Base-by-base conservation (phyloP, 148 eudicot genomes). In the Oxyria digyna region DNA sequence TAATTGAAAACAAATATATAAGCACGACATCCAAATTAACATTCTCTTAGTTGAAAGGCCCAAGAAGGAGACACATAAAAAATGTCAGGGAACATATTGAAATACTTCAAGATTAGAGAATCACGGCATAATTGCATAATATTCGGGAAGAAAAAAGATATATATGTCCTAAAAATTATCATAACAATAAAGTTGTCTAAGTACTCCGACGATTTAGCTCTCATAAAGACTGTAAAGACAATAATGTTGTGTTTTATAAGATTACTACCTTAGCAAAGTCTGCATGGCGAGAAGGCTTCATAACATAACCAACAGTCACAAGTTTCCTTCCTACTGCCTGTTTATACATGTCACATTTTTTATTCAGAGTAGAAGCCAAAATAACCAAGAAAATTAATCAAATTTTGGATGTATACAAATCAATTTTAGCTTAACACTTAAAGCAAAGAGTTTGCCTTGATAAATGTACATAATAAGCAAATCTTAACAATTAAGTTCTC, bases 221-320 rank as follows among this genome's bases (percentile, higher is more conserved):
- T 49, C 55, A 49, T 49, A 49, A 49, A 49, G 21, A 8, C 18
- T 8, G 23, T 48, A 18, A 20, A 4, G 4, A 11, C 54, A 50
- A 18, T 49, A 49, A 20, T 23, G 3, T 21, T 18, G 57, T 27
- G 8, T 18, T 50, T 29, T 12, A 55, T 35, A 35, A 3, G 13
- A 52, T 67, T 71, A 79, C 77, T 42, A 94, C 98, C 97, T 94
- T 90, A 4, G 97, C 91, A 82, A 94, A 94, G 80, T 94, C 98
- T 70, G 75, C 87, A 80, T 85, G 96, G 31, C 98, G 97, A 71
- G 98, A 85, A 72, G 85, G 89, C 82, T 90, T 94, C 98, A 94
- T 94, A 54, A 85, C 70, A 76, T 94, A 94, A 48, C 90, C 98
- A 69, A 94, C 85, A 18, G 78, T 76, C 75, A 85, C 66, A 35